Conservation (phyloP, 1,139 yeast species). For the Blastobotrys malaysiensis region DNA sequence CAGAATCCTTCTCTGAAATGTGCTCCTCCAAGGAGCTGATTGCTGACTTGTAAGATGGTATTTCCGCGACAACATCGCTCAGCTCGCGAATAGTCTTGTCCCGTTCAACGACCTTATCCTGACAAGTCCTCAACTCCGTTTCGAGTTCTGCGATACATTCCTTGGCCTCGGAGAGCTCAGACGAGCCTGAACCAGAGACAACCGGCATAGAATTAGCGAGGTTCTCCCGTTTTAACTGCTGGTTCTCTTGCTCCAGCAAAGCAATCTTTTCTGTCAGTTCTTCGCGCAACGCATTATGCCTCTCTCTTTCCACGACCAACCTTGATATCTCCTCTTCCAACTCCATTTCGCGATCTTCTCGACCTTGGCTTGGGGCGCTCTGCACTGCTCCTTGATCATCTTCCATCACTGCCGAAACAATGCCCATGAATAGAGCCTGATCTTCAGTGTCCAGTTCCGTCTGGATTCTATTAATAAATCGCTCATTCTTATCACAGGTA, state of each 20-base stretch:
- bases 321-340: slow-evolving; percentile 19
- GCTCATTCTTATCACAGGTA: slow-evolving; percentile 13
- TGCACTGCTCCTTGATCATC: slow-evolving; percentile 1
- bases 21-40: not conserved
- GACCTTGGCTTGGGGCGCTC: not conserved
- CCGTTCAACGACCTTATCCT: slow-evolving; percentile 8
- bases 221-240: not conserved
- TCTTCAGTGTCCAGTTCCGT: slow-evolving; percentile 12
- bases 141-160: slow-evolving; percentile 15
- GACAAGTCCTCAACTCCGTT: slow-evolving; percentile 6
- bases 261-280: slow-evolving; percentile 1
- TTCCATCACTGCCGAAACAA: slow-evolving; percentile 15
- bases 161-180: not conserved
- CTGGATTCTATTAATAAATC: slow-evolving; percentile 15
- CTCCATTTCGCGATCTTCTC: slow-evolving; percentile 14
- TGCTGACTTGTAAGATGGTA: not conserved
- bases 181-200: not conserved
- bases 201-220: not conserved
- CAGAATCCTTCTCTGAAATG: not conserved
- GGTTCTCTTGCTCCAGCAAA: slow-evolving; percentile 1
- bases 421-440: slow-evolving; percentile 16
- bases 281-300: not conserved
- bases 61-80: not conserved
- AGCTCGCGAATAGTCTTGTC: slow-evolving; percentile 14
- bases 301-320: slow-evolving; percentile 13